Base-by-base conservation (phyloP, 2,329 filamentous ascomycete genomes). In the Thelonectria rubi region DNA sequence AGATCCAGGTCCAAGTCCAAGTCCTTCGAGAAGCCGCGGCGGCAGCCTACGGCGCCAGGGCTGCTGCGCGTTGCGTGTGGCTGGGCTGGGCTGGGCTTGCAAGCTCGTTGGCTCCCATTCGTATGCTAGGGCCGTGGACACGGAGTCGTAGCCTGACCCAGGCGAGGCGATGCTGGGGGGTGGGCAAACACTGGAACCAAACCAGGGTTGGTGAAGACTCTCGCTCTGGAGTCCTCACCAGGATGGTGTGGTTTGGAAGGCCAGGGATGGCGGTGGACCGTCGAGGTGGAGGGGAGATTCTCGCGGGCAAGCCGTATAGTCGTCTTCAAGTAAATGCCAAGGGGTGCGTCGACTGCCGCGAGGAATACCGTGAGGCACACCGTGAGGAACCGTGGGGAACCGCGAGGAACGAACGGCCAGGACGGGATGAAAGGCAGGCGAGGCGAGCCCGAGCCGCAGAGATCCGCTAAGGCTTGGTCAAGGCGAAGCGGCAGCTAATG, bases 141-240 rank as follows among this genome's bases (percentile, higher is more conserved):
- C 55, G 53, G 56, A 60, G 56, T 51, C 34, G 60, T 47, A 60
- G 60, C 57, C 39, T 30, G 26, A 30, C 26, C 26, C 26, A 49
- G 55, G 57, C 57, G 52, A 63, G 61, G 61, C 50, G 58, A 54
- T 55, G 62, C 62, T 62, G 49, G 62, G n/a, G 45, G 48, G 62
- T 55, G 55, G 50, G 62, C 55, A 60, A 62, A 62, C 53, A 64
- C 54, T 62, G 59, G 50, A 56, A 58, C 50, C 51, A 53, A 60
- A 55, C 54, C 58, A 64, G 54, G 58, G 40, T 62, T 43, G 42
- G 49, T 50, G 46, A 56, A 55, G 46, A 24, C 54, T 55, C 54
- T 55, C 42, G 24, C 53, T 53, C 26, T 39, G 20, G 45, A 24
- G 43, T 46, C 18, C 43, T 26, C 20, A 46, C 34, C 55, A 34